Evolutionary conservation across 1,284 basidiomycete species (phyloP), one percentile per base, ranked within the genome.

Genomic region (Caloboletus inedulis): DNA sequence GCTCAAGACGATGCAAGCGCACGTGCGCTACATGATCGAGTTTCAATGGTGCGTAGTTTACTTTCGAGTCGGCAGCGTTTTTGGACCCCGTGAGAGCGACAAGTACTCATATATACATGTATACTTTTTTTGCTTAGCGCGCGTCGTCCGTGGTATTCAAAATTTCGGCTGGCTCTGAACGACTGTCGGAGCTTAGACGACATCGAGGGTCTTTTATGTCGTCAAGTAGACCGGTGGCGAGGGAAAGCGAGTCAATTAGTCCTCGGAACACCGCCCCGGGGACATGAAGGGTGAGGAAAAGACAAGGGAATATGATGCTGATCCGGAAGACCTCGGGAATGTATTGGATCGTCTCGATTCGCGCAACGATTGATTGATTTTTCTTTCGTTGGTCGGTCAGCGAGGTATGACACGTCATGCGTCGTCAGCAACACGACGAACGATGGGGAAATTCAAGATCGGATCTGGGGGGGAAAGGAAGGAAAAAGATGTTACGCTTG

Each of bases 1-100:
- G 9, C 55, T 85, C 19, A 55, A 74, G 49, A 74, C 74, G 10
- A 67, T 83, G 2, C 79, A 79, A 64, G 76, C 77, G 7, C 85
- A 87, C 61, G 69, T 88, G 45, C 72, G 79, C 43, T 80, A 84
- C 63, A 78, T 87, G 50, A 62, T 87, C 43, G 79, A 80, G 58
- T 78, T 79, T 60, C 82, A 85, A 64, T 85, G 81, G 85, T 85
- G 53, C 51, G 77, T 47, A 4, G 7, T 19, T 41, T 9, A 12
- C 25, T 13, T 19, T 30, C 14, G 9, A 12, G 13, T 30, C 25
- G 23, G 34, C 35, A 14, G 49, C 41, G 51, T 18, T 12, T 40
- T 19, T 43, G 47, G 46, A 9, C 27, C 36, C 30, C 13, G 23
- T 55, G 50, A 52, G 49, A 25, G 1, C 25, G 25, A 27, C 5